A percentile compares a stretch with the other conserved stretches of the same genome.
Conservation (phyloP, 2,329 filamentous ascomycete genomes). For the Aspergillus neotritici region DNA sequence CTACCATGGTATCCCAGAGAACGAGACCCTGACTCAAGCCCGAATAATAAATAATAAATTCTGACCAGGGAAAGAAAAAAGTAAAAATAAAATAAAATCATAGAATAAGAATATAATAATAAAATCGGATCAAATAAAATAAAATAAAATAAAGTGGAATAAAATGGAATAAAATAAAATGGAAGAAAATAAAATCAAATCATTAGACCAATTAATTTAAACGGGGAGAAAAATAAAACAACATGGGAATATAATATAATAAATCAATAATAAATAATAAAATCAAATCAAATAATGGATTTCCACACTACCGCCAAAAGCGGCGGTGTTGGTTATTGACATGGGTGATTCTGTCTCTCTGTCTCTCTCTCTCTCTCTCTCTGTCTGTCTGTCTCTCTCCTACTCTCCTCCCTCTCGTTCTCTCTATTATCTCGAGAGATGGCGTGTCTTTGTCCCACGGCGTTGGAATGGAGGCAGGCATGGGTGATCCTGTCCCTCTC, state of each 20-base stretch:
- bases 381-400: conserved; percentile 1
- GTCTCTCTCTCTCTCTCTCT: not conserved
- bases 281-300: no score
- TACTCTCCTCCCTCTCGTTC: conserved; percentile 1
- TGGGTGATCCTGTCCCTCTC: no score
- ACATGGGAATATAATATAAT: not conserved
- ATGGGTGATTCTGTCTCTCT: not conserved
- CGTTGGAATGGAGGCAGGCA: conserved; percentile 13
- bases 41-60: not conserved
- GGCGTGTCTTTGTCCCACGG: conserved; percentile 16
- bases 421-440: no score
- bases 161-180: not conserved
- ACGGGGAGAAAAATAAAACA: no score
- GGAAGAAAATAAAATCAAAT: not conserved
- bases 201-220: no score
- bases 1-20: conserved; percentile 11
- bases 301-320: no score
- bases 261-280: no score
- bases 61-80: not conserved
- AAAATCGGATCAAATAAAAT: no score
- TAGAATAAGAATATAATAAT: not conserved
- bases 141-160: not conserved
- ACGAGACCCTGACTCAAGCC: conserved; percentile 17
- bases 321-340: no score
- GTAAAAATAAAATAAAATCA: not conserved